Evolutionary conservation across 306 rosid species (phyloP).

Genomic region (Sphenostylis stenocarpa): DNA sequence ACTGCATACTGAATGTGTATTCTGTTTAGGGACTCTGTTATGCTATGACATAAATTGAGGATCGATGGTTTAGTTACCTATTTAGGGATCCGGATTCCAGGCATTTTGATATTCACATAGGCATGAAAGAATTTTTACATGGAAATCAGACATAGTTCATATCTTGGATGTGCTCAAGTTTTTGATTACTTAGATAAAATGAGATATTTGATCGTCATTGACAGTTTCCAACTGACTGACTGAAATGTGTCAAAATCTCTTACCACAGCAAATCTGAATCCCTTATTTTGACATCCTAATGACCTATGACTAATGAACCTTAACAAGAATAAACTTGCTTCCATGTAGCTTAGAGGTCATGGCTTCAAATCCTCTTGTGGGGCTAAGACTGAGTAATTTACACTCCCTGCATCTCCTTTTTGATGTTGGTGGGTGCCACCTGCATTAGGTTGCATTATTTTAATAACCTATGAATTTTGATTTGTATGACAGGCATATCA

Average conservation of each 20-base stretch:
- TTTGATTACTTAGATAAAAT: neutral
- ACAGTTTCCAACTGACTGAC: neutral
- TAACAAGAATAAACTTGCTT: neutral
- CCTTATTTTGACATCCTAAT: slow-evolving; percentile 15
- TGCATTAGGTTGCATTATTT: neutral
- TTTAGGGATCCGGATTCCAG: neutral
- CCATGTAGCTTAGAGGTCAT: neutral
- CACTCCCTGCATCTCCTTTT: neutral
- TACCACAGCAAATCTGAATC: neutral
- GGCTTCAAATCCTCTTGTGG: neutral
- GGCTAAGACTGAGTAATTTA: neutral
- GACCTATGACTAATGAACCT: neutral
- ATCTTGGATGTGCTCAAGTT: neutral
- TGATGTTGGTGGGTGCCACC: neutral
- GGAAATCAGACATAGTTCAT: neutral
- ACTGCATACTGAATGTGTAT: neutral
- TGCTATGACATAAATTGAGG: slow-evolving; percentile 12
- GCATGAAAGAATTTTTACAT: neutral
- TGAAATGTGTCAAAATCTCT: neutral
- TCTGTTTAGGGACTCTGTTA: neutral
- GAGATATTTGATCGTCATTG: neutral
- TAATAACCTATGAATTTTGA: neutral
- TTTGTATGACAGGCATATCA: slow-evolving; percentile 66
- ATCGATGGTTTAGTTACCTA: neutral
- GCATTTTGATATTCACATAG: neutral